These are phyloP conservation scores for Baudoinia panamericana DNA, from an alignment of 495 filamentous ascomycete genomes.

Conservation along the genomic window DNA sequence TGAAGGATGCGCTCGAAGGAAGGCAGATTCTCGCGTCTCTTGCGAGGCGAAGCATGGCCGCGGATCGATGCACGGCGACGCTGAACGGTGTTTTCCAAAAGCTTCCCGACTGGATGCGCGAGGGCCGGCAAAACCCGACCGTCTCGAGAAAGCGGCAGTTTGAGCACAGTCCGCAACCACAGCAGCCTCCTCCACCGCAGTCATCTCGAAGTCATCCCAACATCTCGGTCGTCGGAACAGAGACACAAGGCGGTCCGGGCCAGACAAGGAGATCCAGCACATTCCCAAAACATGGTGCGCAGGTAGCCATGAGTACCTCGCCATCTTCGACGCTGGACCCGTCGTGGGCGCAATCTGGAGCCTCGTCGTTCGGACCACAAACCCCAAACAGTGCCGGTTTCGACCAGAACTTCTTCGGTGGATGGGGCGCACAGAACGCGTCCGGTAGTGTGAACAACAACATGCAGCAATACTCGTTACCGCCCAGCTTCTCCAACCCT, in stretches of 20 bases:
- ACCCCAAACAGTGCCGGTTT: constrained; percentile 11
- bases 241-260: constrained; percentile 22
- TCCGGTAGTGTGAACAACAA: constrained; percentile 6
- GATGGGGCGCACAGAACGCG: not conserved
- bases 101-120: constrained; percentile 18
- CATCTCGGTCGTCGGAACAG: constrained; percentile 17
- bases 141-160: constrained; percentile 22
- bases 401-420: not conserved
- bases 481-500: constrained; percentile 30
- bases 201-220: constrained; percentile 19
- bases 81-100: constrained; percentile 42
- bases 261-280: constrained; percentile 35
- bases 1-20: constrained; percentile 73
- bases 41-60: constrained; percentile 73
- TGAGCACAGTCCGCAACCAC: constrained; percentile 1
- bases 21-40: constrained; percentile 65
- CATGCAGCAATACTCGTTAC: constrained; percentile 16
- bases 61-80: constrained; percentile 66
- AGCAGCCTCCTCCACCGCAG: constrained; percentile 17
- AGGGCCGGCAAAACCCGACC: constrained; percentile 22
- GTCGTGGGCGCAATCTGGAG: constrained; percentile 9
- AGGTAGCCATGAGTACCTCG: not conserved
- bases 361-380: constrained; percentile 10
- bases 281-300: constrained; percentile 28
- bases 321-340: constrained; percentile 7